Conservation (phyloP, 75 land plant genomes). For the Selaginella moellendorffii region DNA sequence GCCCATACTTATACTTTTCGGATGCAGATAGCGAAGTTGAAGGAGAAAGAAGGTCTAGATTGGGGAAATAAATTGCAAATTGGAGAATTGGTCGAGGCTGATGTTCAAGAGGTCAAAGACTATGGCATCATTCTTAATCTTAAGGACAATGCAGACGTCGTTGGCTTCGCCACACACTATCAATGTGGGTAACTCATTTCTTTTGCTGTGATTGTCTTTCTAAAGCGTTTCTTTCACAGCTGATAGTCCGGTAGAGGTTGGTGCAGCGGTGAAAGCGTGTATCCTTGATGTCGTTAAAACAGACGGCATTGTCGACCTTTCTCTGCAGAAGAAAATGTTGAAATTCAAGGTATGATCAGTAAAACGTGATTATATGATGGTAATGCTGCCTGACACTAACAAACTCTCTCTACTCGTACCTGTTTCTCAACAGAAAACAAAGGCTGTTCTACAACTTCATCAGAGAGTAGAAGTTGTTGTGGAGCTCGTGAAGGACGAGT, state of each 20-base stretch:
- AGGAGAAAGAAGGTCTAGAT: constrained; percentile 23
- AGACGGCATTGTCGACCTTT: constrained; percentile 68
- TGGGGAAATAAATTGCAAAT: constrained; percentile 46
- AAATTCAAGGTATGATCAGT: not conserved
- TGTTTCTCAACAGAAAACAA: not conserved
- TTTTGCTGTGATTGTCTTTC: not conserved
- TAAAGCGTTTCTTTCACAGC: constrained; percentile 30
- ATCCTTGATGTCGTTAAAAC: constrained; percentile 68
- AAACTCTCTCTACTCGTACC: too few relatives aligned
- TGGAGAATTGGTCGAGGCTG: constrained; percentile 49
- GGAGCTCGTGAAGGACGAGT: constrained; percentile 82
- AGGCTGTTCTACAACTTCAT: constrained; percentile 27
- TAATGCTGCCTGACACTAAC: too few relatives aligned
- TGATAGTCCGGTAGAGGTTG: constrained; percentile 39
- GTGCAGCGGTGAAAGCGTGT: constrained; percentile 41
- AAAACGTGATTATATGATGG: too few relatives aligned
- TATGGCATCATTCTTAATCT: constrained; percentile 67
- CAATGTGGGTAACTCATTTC: constrained; percentile 39
- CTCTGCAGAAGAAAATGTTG: constrained; percentile 48
- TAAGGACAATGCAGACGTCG: constrained; percentile 34
- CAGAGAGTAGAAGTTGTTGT: constrained; percentile 63
- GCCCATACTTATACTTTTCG: not conserved
- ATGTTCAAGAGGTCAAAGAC: constrained; percentile 63
- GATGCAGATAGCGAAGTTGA: constrained; percentile 52
- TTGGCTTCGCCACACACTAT: constrained; percentile 66